phyloP scores from a whole-genome alignment of 1,139 yeast genomes.

The Lizanozyma gosingica region DNA sequence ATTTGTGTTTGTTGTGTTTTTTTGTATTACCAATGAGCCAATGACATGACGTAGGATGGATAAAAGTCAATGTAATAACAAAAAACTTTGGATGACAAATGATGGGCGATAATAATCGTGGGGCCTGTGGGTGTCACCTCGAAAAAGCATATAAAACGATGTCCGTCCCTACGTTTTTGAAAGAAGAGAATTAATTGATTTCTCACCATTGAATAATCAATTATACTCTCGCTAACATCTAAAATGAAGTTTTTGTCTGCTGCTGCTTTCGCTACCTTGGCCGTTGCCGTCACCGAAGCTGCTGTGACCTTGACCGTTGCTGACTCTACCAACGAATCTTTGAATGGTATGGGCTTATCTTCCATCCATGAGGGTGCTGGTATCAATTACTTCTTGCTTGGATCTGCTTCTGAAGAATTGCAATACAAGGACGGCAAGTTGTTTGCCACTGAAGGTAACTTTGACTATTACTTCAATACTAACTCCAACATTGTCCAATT shows the following conservation, averaged over 20 bases:
- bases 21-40: no score
- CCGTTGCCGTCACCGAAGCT: conserved; percentile 3
- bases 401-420: conserved; percentile 6
- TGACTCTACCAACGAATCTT: conserved; percentile 5
- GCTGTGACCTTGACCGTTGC: conserved; percentile 1
- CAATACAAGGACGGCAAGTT: conserved; percentile 5
- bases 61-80: no score
- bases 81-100: no score
- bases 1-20: no score
- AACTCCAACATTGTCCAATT: conserved; percentile 8
- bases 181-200: no score
- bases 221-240: conserved; percentile 1
- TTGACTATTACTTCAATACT: conserved; percentile 8
- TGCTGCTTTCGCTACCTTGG: conserved; percentile 2
- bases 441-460: neutral
- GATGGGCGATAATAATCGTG: no score
- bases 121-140: no score
- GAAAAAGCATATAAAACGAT: no score
- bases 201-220: no score
- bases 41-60: no score
- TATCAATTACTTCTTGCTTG: conserved; percentile 11
- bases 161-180: no score
- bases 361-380: conserved; percentile 15
- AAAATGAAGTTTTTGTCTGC: conserved; percentile 1
- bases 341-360: conserved; percentile 7